Evolutionary conservation across 2,329 filamentous ascomycete species (phyloP).

Genomic region (Rhynchosporium graminicola): DNA sequence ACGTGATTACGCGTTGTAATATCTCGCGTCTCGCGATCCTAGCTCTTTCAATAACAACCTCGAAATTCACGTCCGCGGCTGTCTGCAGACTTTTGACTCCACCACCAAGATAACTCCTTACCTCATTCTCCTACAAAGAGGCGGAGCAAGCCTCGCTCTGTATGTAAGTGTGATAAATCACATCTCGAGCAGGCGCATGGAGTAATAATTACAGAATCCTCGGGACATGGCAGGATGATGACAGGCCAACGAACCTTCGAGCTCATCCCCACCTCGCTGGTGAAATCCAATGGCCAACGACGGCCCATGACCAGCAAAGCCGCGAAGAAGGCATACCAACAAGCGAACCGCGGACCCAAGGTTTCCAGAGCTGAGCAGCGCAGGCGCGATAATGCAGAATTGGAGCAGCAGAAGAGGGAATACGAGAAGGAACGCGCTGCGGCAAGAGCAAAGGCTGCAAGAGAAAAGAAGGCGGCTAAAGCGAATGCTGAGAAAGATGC

Average conservation of each 20-base stretch:
- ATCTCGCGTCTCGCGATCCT: not conserved
- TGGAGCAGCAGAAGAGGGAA: constrained; percentile 48
- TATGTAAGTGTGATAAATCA: not conserved
- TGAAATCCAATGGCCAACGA: constrained; percentile 27
- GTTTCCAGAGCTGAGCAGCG: constrained; percentile 44
- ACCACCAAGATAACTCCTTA: not conserved
- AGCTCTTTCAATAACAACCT: not conserved
- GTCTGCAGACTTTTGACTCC: not conserved
- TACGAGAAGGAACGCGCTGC: constrained; percentile 56
- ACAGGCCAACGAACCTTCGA: constrained; percentile 48
- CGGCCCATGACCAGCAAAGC: constrained; percentile 53
- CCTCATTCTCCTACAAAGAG: not conserved
- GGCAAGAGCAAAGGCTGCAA: constrained; percentile 50
- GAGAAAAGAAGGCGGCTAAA: constrained; percentile 59
- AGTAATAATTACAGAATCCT: not conserved
- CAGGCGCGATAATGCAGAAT: constrained; percentile 44
- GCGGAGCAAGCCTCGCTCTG: not conserved
- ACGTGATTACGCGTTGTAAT: not conserved
- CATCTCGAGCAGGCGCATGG: not conserved
- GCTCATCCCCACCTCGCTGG: constrained; percentile 44
- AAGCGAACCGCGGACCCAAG: constrained; percentile 45
- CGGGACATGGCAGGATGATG: constrained; percentile 26
- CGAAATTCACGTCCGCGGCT: not conserved
- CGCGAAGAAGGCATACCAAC: constrained; percentile 49
- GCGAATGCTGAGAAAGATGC: constrained; percentile 51